Percentiles rank a stretch among this genome's conserved stretches.
phyloP scores from a whole-genome alignment of 179 eudicot genomes.

The Beta lomatogona region DNA sequence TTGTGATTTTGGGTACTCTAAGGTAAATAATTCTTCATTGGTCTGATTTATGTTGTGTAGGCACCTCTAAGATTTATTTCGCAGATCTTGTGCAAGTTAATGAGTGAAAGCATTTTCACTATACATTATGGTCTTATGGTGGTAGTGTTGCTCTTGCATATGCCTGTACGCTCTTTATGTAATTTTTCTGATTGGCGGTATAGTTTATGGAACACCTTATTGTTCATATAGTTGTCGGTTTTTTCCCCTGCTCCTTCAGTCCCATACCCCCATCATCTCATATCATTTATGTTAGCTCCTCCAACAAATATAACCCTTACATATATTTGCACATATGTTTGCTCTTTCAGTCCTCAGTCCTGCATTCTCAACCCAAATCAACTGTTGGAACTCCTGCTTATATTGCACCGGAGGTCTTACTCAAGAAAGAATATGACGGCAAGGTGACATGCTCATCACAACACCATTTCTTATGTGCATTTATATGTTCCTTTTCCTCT shows the following conservation, averaged over 20 bases:
- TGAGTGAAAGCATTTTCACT: background rate
- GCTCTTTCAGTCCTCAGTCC: slow-evolving; percentile 73
- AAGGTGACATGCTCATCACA: slow-evolving; percentile 49
- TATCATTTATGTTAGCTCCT: background rate
- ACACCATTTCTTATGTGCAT: background rate
- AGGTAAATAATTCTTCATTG: slow-evolving; percentile 46
- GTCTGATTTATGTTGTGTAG: background rate
- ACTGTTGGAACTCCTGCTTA: slow-evolving; percentile 98
- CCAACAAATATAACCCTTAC: background rate
- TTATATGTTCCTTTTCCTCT: background rate
- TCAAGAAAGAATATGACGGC: slow-evolving; percentile 94
- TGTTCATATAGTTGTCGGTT: background rate
- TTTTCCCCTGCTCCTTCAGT: background rate
- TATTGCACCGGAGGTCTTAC: slow-evolving; percentile 90
- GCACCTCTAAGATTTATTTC: background rate
- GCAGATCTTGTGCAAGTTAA: background rate
- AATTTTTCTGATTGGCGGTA: background rate
- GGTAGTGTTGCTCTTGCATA: background rate
- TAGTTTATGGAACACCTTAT: background rate
- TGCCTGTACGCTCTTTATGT: too few relatives aligned
- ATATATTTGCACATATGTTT: slow-evolving; percentile 9
- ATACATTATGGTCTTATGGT: too few relatives aligned
- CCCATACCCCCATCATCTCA: background rate
- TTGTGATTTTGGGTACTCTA: slow-evolving; percentile 97
- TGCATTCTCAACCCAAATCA: slow-evolving; percentile 97